Evolutionary conservation across 1,284 basidiomycete genomes (phyloP), one percentile per base, ranked within the genome.

Genomic region (Marasmius oreades): DNA sequence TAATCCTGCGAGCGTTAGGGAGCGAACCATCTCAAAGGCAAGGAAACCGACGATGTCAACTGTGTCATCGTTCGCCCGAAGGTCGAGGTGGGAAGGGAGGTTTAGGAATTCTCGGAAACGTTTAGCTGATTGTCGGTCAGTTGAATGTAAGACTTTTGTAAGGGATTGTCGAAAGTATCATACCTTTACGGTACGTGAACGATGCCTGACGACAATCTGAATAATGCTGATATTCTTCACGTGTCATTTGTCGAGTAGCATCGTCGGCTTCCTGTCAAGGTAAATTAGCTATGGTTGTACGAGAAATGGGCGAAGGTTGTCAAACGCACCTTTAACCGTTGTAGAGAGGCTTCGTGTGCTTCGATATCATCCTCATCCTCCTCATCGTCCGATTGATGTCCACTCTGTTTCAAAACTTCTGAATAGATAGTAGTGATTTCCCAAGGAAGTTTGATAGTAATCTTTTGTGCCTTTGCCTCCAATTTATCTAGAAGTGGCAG

Each of bases 311-410:
- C 23, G 33, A 48, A 20, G 52, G 47, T 12, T 37, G n/a, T 39
- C n/a, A n/a, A n/a, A 23, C 73, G 46, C 61, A 88, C 89, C 73
- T 92, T 90, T 55, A 93, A 77, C 11, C 95, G 83, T 66, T 90
- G 87, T 62, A 95, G 88, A 42, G 90, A 95, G 16, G 95, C 96
- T 68, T 96, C 92, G 68, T 97, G 92, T 0, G 96, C 95, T 72
- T 98, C 96, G 44, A 95, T 85, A 66, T 97, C 94, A 65, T 98
- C 95, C 64, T 98, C 95, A 64, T 97, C 94, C 68, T 96, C 93
- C 67, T 95, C 93, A 61, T 96, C 93, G 59, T 93, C 92, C 16
- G 90, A 91, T 45, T 92, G 89, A 61, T 86, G 84, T 2, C 84
- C 85, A 24, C 77, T 82, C 56, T 84, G 78, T 44, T 80, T 78